These are phyloP conservation scores for Colletotrichum cordylinicola DNA, from an alignment of 2,329 filamentous ascomycete genomes.

Conservation along the genomic window DNA sequence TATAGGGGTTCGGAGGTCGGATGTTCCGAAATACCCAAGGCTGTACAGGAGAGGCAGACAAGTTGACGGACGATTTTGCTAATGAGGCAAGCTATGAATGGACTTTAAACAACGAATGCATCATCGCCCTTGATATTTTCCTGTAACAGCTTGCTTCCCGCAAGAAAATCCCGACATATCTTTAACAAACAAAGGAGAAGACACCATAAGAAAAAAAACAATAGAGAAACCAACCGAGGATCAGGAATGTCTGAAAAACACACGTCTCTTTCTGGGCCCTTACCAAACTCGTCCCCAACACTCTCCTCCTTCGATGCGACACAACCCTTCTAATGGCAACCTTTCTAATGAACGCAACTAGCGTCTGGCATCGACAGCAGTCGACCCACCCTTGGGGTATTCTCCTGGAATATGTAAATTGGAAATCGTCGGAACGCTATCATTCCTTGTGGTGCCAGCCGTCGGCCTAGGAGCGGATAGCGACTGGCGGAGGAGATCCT, in stretches of 20 bases:
- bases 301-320: background rate
- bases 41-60: background rate
- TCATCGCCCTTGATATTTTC: background rate
- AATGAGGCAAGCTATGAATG: background rate
- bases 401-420: slow-evolving; percentile 74
- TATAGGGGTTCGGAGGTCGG: background rate
- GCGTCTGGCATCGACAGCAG: background rate
- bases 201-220: background rate
- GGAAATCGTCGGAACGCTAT: slow-evolving; percentile 62
- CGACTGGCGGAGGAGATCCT: background rate
- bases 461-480: slow-evolving; percentile 27
- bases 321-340: background rate
- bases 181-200: background rate
- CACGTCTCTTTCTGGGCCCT: background rate
- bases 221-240: background rate
- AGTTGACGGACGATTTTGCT: background rate
- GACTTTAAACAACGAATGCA: background rate
- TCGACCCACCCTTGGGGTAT: slow-evolving; percentile 51
- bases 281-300: background rate
- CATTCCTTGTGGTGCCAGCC: slow-evolving; percentile 34
- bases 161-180: background rate
- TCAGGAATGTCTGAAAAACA: background rate
- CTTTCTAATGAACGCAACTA: background rate
- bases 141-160: background rate
- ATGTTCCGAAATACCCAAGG: background rate